Base-by-base conservation (phyloP, 2,329 filamentous ascomycete species). In the Madurella fahalii region DNA sequence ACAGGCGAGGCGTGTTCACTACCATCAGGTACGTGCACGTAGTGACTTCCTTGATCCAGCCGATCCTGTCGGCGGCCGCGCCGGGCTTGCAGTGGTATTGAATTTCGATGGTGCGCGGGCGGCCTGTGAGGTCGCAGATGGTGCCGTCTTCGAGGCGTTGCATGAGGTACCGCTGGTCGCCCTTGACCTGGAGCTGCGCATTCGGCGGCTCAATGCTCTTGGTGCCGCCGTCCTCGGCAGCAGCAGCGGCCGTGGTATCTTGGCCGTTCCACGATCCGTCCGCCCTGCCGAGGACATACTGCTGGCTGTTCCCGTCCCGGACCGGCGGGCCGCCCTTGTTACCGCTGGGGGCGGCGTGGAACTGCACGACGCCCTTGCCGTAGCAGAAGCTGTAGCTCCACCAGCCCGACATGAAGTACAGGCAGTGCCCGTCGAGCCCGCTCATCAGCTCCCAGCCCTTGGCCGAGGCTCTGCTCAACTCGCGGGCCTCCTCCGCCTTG, bases 311-410 rank as follows among this genome's bases (percentile, higher is more conserved):
- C 0, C 85, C 85, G 64, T 96, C 92, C 64, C 89, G 86, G 44
- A 86, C 79, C 0, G 92, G 92, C 20, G 89, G 86, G 11, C 87
- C 82, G 2, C 85, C 85, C 56, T 85, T 84, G 43, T 83, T 79
- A 16, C 72, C 72, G 2, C 84, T 83, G 1, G 90, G 82, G 56
- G 93, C 74, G 43, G 90, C 90, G 69, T 96, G 92, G 71, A 95
- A 96, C 71, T 96, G 92, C 65, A 89, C 87, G 58, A 96, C 86
- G 59, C 93, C 84, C 58, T 86, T 81, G 67, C 89, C 89, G 73
- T 95, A 94, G 77, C 92, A 96, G 71, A 96, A 96, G 63, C 86
- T 88, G 72, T 96, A 96, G 67, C 88, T 94, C 92, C 92, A 96
- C 92, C 92, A 96, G 0, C 92, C 92, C 1, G 85, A 88, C 61